Evolutionary conservation across 768 basidiomycete species (phyloP).

Genomic region (Harrya chromipes): DNA sequence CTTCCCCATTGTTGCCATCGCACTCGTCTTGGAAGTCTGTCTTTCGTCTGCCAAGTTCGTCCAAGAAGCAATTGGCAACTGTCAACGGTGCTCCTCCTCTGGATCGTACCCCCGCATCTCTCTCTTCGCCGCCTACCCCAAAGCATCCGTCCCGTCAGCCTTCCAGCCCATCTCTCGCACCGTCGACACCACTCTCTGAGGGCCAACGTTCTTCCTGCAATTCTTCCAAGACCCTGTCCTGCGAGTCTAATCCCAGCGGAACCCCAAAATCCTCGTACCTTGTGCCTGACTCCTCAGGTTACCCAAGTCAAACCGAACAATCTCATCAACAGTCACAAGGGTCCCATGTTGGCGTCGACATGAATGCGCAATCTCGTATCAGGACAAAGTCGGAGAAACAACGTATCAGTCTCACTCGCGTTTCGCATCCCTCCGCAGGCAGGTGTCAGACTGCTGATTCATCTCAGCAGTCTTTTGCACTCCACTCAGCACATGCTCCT

Average conservation of each 20-base stretch:
- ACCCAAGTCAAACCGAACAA: slow-evolving; percentile 9
- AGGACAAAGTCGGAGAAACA: slow-evolving; percentile 50
- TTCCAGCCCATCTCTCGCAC: slow-evolving; percentile 50
- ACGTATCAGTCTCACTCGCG: slow-evolving; percentile 43
- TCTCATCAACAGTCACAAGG: slow-evolving; percentile 5
- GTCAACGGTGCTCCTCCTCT: slow-evolving; percentile 41
- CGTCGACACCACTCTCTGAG: slow-evolving; percentile 48
- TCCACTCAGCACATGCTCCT: slow-evolving; percentile 25
- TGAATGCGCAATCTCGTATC: slow-evolving; percentile 19
- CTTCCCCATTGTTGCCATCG: slow-evolving; percentile 23
- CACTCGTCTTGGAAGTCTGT: slow-evolving; percentile 63
- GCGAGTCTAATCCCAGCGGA: slow-evolving; percentile 53
- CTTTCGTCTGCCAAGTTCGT: slow-evolving; percentile 67
- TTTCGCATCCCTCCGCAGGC: slow-evolving; percentile 37
- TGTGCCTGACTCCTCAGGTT: slow-evolving; percentile 25
- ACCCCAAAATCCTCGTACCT: slow-evolving; percentile 30
- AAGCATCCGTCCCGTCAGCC: slow-evolving; percentile 30
- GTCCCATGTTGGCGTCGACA: slow-evolving; percentile 15
- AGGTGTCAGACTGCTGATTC: slow-evolving; percentile 30
- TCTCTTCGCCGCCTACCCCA: slow-evolving; percentile 22
- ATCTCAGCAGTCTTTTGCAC: slow-evolving; percentile 42
- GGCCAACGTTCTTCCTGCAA: slow-evolving; percentile 75
- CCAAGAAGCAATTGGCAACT: slow-evolving; percentile 48
- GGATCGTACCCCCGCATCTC: slow-evolving; percentile 39
- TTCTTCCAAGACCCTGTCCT: slow-evolving; percentile 74